Percentiles rank a stretch among this genome's conserved stretches.
Conservation (phyloP, 495 filamentous ascomycete genomes). For the Penicillium silybi region DNA sequence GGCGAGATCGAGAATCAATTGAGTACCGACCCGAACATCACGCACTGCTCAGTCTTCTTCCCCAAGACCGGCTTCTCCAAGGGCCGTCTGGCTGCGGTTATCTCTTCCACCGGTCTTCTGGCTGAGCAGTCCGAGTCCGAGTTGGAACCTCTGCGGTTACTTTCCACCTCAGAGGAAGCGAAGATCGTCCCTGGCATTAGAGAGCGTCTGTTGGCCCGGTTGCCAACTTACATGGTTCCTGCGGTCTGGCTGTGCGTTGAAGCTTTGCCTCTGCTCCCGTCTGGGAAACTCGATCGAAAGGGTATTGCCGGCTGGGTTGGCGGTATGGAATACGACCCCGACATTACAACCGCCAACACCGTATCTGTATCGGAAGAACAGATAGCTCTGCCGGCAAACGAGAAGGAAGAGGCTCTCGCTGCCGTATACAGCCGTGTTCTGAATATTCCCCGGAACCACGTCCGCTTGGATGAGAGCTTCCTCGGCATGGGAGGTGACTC, state of each 20-base stretch:
- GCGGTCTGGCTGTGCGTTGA: constrained; percentile 47
- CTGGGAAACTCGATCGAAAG: constrained; percentile 52
- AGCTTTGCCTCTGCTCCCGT: constrained; percentile 46
- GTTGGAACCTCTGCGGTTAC: constrained; percentile 23
- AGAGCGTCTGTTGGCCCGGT: constrained; percentile 25
- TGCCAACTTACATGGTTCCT: constrained; percentile 57
- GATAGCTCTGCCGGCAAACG: constrained; percentile 21
- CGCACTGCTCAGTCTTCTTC: constrained; percentile 42
- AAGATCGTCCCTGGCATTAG: constrained; percentile 27
- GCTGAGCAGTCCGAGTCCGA: constrained; percentile 19
- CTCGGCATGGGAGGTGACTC: constrained; percentile 65
- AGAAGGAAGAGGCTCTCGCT: constrained; percentile 34
- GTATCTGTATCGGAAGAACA: constrained; percentile 1
- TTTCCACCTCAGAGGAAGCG: constrained; percentile 20
- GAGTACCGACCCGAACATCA: constrained; percentile 24
- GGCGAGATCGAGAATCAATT: constrained; percentile 61
- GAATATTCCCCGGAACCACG: constrained; percentile 42
- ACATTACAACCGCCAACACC: constrained; percentile 6
- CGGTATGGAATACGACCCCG: constrained; percentile 29
- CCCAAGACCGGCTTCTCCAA: constrained; percentile 39
- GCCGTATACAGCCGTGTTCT: constrained; percentile 52
- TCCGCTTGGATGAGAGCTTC: constrained; percentile 56
- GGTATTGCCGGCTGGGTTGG: constrained; percentile 31
- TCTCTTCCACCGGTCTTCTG: constrained; percentile 26
- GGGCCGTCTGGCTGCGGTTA: constrained; percentile 38